Conservation (phyloP, 1,284 basidiomycete species). For the Dichomitus squalens region DNA sequence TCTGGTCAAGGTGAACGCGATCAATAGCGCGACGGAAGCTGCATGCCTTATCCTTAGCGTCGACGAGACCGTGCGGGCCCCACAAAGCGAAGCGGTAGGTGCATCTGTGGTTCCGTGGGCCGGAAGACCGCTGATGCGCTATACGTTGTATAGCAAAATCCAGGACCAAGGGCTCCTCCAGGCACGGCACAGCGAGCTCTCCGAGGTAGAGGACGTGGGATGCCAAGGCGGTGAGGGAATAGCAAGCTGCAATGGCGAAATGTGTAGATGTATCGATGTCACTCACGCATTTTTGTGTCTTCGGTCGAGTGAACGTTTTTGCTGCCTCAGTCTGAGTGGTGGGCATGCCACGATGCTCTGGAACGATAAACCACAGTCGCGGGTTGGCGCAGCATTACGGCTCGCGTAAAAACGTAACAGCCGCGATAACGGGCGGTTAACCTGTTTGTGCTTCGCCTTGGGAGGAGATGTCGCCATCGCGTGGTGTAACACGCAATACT, state of each 20-base stretch:
- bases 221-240: constrained; percentile 58
- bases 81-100: constrained; percentile 86
- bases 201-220: constrained; percentile 80
- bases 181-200: constrained; percentile 83
- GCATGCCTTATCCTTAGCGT: constrained; percentile 94
- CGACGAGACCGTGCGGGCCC: constrained; percentile 93
- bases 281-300: constrained; percentile 1
- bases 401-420: no score
- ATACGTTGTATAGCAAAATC: constrained; percentile 46
- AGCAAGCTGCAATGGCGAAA: constrained; percentile 24
- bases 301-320: constrained; percentile 12
- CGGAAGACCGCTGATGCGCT: constrained; percentile 7
- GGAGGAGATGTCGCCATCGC: constrained; percentile 32
- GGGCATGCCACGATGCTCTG: not conserved
- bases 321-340: not conserved
- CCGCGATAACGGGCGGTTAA: constrained; percentile 13
- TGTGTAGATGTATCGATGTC: constrained; percentile 30
- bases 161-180: constrained; percentile 84
- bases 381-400: not conserved
- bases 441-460: constrained; percentile 13
- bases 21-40: constrained; percentile 94
- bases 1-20: constrained; percentile 94
- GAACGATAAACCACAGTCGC: constrained; percentile 7
- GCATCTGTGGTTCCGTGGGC: not conserved
- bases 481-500: constrained; percentile 29